These are phyloP conservation scores for Penstemon davidsonii DNA, from an alignment of 257 asterid species.

Conservation along the genomic window DNA sequence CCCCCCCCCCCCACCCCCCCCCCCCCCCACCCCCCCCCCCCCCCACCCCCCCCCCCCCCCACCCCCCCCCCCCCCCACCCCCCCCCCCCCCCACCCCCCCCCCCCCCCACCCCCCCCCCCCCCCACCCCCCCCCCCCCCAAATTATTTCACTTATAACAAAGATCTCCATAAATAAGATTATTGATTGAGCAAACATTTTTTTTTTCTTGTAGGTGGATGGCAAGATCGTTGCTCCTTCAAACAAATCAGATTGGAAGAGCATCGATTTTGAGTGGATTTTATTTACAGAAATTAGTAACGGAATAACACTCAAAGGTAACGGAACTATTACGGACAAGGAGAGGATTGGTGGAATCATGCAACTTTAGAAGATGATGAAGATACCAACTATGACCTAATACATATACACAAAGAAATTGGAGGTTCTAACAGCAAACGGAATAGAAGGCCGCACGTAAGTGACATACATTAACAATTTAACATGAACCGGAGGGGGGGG, in stretches of 20 bases:
- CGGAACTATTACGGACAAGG: slow-evolving; percentile 35
- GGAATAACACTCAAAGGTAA: slow-evolving; percentile 31
- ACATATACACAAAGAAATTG: background rate
- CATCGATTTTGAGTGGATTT: slow-evolving; percentile 20
- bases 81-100: too few relatives aligned
- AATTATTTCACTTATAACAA: too few relatives aligned
- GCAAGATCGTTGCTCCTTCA: slow-evolving; percentile 30
- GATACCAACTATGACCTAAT: background rate
- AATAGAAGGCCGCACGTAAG: slow-evolving; percentile 25
- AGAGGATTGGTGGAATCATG: slow-evolving; percentile 25
- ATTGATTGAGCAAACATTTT: too few relatives aligned
- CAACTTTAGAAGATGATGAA: background rate
- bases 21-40: too few relatives aligned
- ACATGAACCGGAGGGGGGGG: background rate
- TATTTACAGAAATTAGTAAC: background rate
- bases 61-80: too few relatives aligned
- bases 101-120: too few relatives aligned
- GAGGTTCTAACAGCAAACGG: background rate
- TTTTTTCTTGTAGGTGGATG: slow-evolving; percentile 25
- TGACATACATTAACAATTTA: too few relatives aligned
- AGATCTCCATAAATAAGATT: too few relatives aligned
- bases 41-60: too few relatives aligned
- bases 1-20: too few relatives aligned
- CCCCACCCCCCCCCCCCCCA: too few relatives aligned
- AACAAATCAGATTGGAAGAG: background rate